phyloP scores from a whole-genome alignment of 441 rosid genomes.

The Euphorbia schlechtendalii region DNA sequence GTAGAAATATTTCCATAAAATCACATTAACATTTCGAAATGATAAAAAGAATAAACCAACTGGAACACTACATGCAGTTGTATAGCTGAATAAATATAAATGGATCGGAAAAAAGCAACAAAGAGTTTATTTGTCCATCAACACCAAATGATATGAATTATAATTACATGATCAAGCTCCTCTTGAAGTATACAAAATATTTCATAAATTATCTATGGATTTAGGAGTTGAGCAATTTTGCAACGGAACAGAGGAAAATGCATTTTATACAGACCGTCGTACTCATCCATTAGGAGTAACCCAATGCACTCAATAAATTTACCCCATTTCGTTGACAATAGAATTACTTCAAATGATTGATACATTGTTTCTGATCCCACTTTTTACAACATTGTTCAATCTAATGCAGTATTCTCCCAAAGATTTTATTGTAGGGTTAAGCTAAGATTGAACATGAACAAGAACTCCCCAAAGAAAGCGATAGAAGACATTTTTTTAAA shows the following conservation, averaged over 20 bases:
- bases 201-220: background rate
- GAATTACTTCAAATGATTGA: no score
- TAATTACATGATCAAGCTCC: background rate
- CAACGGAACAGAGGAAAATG: background rate
- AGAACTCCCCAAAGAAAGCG: constrained; percentile 1
- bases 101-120: background rate
- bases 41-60: background rate
- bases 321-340: background rate
- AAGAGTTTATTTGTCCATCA: background rate
- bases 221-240: background rate
- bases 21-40: background rate
- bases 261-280: background rate
- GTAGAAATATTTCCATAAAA: background rate
- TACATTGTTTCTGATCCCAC: no score
- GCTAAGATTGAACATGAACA: background rate
- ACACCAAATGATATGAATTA: background rate
- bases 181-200: no score
- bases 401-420: background rate
- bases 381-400: background rate
- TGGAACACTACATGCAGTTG: background rate
- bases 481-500: background rate
- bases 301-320: background rate
- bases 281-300: background rate
- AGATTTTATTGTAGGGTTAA: background rate
- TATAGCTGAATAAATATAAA: background rate